Conservation (phyloP, 108 stramenopile genomes). For the Poteriospumella lacustris region DNA sequence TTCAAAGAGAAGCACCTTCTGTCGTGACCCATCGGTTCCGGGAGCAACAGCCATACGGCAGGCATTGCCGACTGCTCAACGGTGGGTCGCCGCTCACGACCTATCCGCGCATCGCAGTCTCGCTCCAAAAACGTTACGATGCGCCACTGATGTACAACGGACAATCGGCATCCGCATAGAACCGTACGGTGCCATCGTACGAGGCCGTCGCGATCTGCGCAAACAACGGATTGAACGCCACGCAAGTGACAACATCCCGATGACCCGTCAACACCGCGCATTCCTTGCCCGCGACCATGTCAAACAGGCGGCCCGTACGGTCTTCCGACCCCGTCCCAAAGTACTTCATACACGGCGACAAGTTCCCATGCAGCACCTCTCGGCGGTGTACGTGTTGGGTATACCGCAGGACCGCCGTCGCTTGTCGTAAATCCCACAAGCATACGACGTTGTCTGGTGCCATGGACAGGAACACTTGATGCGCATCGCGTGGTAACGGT, state of each 20-base stretch:
- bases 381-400: constrained; percentile 20
- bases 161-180: constrained; percentile 21
- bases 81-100: too few relatives aligned
- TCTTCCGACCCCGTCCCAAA: constrained; percentile 43
- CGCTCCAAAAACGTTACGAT: too few relatives aligned
- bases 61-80: too few relatives aligned
- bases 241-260: constrained; percentile 33
- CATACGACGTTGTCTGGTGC: constrained; percentile 18
- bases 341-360: constrained; percentile 36
- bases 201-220: constrained; percentile 38
- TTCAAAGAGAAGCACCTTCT: too few relatives aligned
- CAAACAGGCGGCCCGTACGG: constrained; percentile 24
- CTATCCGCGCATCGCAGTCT: too few relatives aligned
- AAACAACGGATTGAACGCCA: constrained; percentile 28
- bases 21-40: too few relatives aligned
- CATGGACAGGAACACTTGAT: constrained; percentile 26
- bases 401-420: not conserved
- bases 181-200: constrained; percentile 31
- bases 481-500: not conserved
- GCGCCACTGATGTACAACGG: too few relatives aligned
- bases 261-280: not conserved
- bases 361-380: not conserved
- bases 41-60: too few relatives aligned
- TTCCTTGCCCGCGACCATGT: constrained; percentile 11
- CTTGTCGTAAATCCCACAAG: constrained; percentile 35